A percentile compares a stretch with the other conserved stretches of the same genome.
Evolutionary conservation across 192 early-diverging fungal genomes (phyloP).

Genomic region (Backusella psychrophila): DNA sequence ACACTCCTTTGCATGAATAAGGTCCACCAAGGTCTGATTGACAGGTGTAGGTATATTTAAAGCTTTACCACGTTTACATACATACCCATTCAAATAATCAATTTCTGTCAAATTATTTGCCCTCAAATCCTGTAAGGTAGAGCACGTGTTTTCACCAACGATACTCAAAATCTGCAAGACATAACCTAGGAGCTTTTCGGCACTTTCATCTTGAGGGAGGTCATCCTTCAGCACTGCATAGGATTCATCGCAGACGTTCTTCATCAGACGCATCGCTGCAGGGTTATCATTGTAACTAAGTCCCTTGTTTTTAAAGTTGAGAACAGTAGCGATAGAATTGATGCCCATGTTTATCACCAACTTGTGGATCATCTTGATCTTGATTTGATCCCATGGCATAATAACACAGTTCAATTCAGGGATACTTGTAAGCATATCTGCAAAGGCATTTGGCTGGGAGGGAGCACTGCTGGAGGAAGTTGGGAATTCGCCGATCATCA

Average conservation of each 20-base stretch:
- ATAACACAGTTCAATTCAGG: conserved; percentile 29
- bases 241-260: conserved; percentile 25
- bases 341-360: conserved; percentile 65
- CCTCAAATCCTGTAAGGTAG: conserved; percentile 50
- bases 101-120: conserved; percentile 48
- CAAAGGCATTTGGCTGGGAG: neutral
- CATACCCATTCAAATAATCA: conserved; percentile 61
- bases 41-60: conserved; percentile 34
- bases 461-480: neutral
- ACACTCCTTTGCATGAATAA: conserved; percentile 26
- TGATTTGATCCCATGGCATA: conserved; percentile 48
- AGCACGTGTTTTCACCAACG: conserved; percentile 45
- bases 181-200: conserved; percentile 38
- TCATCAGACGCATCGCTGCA: conserved; percentile 10
- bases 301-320: conserved; percentile 53
- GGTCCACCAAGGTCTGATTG: conserved; percentile 26
- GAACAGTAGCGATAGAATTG: conserved; percentile 62
- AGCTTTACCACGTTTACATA: conserved; percentile 44
- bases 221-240: conserved; percentile 23
- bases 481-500: neutral
- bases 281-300: conserved; percentile 30
- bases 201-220: conserved; percentile 35
- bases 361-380: conserved; percentile 50
- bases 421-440: conserved; percentile 2
- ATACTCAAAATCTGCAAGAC: conserved; percentile 37